These are phyloP conservation scores for Nakaseomyces delphensis DNA, from an alignment of 1,139 yeast genomes.

Conservation along the genomic window DNA sequence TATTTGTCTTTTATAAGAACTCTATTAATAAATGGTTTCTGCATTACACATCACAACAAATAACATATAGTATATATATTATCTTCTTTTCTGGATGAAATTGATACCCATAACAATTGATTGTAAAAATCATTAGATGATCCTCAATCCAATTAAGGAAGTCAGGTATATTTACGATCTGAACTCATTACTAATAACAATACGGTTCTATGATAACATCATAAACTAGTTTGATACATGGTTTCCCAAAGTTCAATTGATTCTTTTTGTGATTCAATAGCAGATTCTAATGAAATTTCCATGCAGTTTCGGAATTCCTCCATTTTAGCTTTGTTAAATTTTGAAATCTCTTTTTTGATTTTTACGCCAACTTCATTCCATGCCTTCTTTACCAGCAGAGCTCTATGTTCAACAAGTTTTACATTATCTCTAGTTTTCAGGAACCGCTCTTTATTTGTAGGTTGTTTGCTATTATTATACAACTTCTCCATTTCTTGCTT, in stretches of 20 bases:
- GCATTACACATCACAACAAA: neutral
- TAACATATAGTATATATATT: neutral
- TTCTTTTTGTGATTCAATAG: conserved; percentile 90
- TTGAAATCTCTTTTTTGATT: conserved; percentile 59
- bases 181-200: no score
- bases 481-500: conserved; percentile 45
- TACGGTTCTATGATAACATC: no score
- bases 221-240: conserved; percentile 41
- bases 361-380: conserved; percentile 55
- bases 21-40: neutral
- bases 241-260: conserved; percentile 94
- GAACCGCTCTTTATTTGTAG: conserved; percentile 54
- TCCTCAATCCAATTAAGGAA: no score
- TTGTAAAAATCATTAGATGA: no score
- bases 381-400: conserved; percentile 33
- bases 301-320: conserved; percentile 84
- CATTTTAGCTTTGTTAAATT: conserved; percentile 67
- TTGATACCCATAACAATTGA: neutral
- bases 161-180: no score
- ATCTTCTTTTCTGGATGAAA: no score
- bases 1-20: neutral
- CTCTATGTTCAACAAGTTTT: conserved; percentile 34
- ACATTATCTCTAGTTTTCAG: conserved; percentile 49
- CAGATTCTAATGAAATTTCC: conserved; percentile 82
- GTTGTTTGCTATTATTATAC: conserved; percentile 34